Base-by-base conservation (phyloP, 1,284 basidiomycete genomes). In the Fereydounia khargensis region DNA sequence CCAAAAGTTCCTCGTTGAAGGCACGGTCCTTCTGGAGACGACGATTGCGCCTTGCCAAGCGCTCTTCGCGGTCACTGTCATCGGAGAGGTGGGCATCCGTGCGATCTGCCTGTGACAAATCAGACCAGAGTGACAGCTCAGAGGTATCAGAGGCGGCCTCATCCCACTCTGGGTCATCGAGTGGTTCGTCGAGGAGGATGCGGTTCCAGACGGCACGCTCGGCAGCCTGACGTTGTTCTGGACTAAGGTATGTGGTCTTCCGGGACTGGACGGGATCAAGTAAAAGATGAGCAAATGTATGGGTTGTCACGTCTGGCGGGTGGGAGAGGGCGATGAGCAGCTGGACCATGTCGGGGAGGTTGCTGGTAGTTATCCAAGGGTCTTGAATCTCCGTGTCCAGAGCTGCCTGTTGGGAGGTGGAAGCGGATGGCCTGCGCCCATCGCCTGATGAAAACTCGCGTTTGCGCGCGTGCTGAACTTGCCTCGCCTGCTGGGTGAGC, bases 41-140 rank as follows among this genome's bases (percentile, higher is more conserved):
- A n/a, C n/a, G n/a, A n/a, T n/a, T n/a, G n/a, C n/a, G 22, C 21
- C 17, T 7, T 14, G 37, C 28, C 37, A 22, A 39, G 6, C 16
- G n/a, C 20, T 25, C 21, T 17, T 14, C 10, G 24, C 13, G 22
- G 6, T 9, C 23, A 18, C 28, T 18, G 11, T 21, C 6, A 11
- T 36, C 35, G 8, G 16, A 8, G 35, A 9, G 35, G 19, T 36
- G 35, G 8, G 18, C 8, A 36, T 23, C n/a, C n/a, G n/a, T n/a
- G n/a, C n/a, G n/a, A n/a, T n/a, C n/a, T n/a, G n/a, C n/a, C n/a
- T n/a, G n/a, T n/a, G n/a, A n/a, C 16, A 27, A 38, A 22, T 8
- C 16, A 3, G 36, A 19, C 58, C 58, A 61, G 18, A 48, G 48
- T 16, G 58, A 61, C 11, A 61, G 43, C 8, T 61, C 52, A 5